phyloP scores from a whole-genome alignment of 2,329 filamentous ascomycete species.

The Clarireedia monteithiana region DNA sequence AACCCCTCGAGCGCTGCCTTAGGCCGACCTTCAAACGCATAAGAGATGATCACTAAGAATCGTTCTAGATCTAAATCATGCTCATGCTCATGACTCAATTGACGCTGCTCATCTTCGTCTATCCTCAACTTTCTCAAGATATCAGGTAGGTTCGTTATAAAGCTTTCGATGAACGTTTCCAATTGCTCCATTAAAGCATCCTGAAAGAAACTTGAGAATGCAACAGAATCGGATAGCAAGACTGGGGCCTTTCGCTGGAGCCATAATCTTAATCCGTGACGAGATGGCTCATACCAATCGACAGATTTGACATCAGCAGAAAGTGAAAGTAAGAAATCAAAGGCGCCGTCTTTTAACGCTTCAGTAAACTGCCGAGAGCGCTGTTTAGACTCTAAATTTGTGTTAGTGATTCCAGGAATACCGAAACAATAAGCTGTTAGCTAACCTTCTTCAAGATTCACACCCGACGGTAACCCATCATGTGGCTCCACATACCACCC shows the following conservation, averaged over 20 bases:
- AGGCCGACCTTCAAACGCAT: slow-evolving; percentile 77
- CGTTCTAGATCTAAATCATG: slow-evolving; percentile 74
- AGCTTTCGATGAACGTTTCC: slow-evolving; percentile 82
- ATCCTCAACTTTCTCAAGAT: slow-evolving; percentile 76
- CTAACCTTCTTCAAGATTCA: slow-evolving; percentile 54
- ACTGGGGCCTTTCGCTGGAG: slow-evolving; percentile 72
- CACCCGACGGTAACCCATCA: slow-evolving; percentile 48
- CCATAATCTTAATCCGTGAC: slow-evolving; percentile 73
- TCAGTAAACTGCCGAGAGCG: slow-evolving; percentile 68
- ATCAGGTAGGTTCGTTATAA: slow-evolving; percentile 93
- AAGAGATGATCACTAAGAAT: slow-evolving; percentile 87
- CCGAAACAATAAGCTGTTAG: not conserved
- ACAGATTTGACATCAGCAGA: slow-evolving; percentile 73
- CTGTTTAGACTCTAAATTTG: slow-evolving; percentile 52
- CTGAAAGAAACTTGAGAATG: slow-evolving; percentile 67
- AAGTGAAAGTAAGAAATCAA: slow-evolving; percentile 84
- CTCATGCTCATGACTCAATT: slow-evolving; percentile 55
- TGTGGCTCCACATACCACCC: slow-evolving; percentile 75
- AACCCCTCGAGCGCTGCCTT: slow-evolving; percentile 75
- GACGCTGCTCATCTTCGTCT: slow-evolving; percentile 83
- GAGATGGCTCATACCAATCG: slow-evolving; percentile 83
- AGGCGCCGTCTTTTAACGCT: slow-evolving; percentile 77
- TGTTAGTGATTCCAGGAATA: slow-evolving; percentile 7
- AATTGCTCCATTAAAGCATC: slow-evolving; percentile 68
- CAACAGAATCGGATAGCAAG: slow-evolving; percentile 57